A percentile compares a stretch with the other conserved stretches of the same genome.
Conservation (phyloP, 225 moss, liverwort and hornwort genomes). For the Pseudisothecium myosuroides region DNA sequence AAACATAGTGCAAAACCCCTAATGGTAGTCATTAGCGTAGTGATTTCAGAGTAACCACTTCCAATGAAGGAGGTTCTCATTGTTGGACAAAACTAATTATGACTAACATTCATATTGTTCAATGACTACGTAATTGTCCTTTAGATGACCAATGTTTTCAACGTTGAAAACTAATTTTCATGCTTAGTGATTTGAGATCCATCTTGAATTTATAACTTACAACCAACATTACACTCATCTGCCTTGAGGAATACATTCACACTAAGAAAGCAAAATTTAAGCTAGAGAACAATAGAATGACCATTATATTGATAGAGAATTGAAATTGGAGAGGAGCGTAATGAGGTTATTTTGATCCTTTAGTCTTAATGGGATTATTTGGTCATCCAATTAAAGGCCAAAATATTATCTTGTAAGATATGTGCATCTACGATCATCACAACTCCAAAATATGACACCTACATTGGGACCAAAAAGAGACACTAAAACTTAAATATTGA, state of each 20-base stretch:
- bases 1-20: not conserved
- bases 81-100: not conserved
- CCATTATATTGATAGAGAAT: not conserved
- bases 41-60: not conserved
- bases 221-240: not conserved
- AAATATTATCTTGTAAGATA: not conserved
- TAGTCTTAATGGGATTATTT: not conserved
- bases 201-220: not conserved
- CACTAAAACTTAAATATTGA: not conserved
- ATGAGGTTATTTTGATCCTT: not conserved
- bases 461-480: not conserved
- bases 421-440: not conserved
- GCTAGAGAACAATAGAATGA: not conserved
- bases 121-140: not conserved
- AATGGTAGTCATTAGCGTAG: not conserved
- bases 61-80: no score
- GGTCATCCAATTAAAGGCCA: not conserved
- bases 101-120: not conserved
- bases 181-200: not conserved
- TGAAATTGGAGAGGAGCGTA: not conserved
- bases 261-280: not conserved
- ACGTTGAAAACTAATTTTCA: not conserved
- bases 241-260: accelerated
- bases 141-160: not conserved
- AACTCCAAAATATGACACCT: not conserved